Base-by-base conservation (phyloP, 768 basidiomycete genomes). In the Tricholoma sp. region DNA sequence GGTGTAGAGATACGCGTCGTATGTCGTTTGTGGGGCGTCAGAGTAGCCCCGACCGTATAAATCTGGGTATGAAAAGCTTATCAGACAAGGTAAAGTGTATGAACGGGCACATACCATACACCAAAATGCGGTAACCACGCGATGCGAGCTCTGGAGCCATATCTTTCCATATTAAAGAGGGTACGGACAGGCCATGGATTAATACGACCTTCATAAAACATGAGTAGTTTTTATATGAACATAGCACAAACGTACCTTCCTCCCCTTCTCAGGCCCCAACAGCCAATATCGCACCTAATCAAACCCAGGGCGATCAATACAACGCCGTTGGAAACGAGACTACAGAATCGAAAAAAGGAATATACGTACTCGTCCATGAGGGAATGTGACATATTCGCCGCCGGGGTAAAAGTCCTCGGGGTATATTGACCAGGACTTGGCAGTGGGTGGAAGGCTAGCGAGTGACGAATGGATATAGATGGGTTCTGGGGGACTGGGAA, bases 1-100 rank as follows among this genome's bases (percentile, higher is more conserved):
- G n/a, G n/a, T n/a, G n/a, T n/a, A n/a, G n/a, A n/a, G n/a, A 5
- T 76, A 71, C 1, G 81, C 71, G 60, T 89, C 79, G 67, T 92
- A 89, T 3, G 79, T 81, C 14, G 79, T 82, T 19, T 83, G 79
- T 0, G 90, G 90, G 0, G 89, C 89, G 56, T 89, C 89, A 1
- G 88, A 89, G 70, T 91, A 93, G 4, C 90, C 90, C 37, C 90
- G 80, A 11, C 89, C 91, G 58, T 89, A 91, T 18, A 91, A 74
- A 72, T 93, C 90, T 90, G 37, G 11, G 12, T n/a, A 16, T 10
- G 9, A 4, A 21, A 21, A 22, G 9, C 27, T 9, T 47, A 27
- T 49, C 27, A 29, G 24, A 49, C 16, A n/a, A n/a, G n/a, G n/a
- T n/a, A n/a, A 27, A 7, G 29, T n/a, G 19, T n/a, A 29, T 3